These are phyloP conservation scores for Arthrobotrys megalospora DNA, from an alignment of 2,329 filamentous ascomycete genomes.

Conservation along the genomic window DNA sequence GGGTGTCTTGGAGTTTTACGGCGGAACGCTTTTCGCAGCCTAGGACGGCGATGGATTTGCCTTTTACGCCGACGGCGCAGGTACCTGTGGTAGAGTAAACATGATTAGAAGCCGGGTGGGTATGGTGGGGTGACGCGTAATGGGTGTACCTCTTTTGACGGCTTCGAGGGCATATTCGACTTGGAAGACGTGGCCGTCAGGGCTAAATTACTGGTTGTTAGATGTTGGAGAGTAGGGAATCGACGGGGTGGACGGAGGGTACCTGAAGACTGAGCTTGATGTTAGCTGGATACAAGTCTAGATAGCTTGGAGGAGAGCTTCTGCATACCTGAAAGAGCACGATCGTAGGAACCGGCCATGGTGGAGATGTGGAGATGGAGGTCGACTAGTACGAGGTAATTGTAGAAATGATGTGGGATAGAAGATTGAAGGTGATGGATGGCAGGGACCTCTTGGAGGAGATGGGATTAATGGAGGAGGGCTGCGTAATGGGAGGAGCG, in stretches of 20 bases:
- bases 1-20: constrained; percentile 99
- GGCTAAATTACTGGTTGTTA: constrained; percentile 76
- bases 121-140: constrained; percentile 42
- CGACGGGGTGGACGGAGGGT: constrained; percentile 28
- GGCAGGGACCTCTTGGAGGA: background rate
- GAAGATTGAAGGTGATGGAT: constrained; percentile 1
- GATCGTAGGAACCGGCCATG: constrained; percentile 85
- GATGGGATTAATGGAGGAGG: constrained; percentile 27
- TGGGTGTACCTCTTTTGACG: constrained; percentile 87
- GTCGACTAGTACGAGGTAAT: constrained; percentile 18
- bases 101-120: constrained; percentile 53
- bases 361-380: constrained; percentile 19
- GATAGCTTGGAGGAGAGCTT: constrained; percentile 65
- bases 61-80: constrained; percentile 98
- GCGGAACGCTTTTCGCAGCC: constrained; percentile 99
- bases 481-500: constrained; percentile 59
- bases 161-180: constrained; percentile 99
- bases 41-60: constrained; percentile 91
- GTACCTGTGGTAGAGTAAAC: constrained; percentile 75
- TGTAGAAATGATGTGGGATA: background rate
- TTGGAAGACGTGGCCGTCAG: constrained; percentile 99
- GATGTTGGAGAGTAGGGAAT: constrained; percentile 42
- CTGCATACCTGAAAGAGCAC: constrained; percentile 90
- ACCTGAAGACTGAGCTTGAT: constrained; percentile 64
- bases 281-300: constrained; percentile 58